Evolutionary conservation across 768 basidiomycete species (phyloP).

Genomic region (Xerocomus potaroensis): DNA sequence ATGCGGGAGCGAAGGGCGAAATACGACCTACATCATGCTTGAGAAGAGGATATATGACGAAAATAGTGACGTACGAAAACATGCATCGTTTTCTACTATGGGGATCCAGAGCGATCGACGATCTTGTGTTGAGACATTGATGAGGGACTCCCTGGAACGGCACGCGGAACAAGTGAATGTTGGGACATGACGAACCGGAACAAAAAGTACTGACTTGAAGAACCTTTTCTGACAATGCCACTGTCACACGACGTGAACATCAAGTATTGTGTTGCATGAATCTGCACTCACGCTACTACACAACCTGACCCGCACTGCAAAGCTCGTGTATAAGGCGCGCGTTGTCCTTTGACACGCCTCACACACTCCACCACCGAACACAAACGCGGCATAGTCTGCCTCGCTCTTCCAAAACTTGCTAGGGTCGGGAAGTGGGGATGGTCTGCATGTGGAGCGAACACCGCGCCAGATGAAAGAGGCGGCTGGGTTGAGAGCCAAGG

Average conservation of each 20-base stretch:
- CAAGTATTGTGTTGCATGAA: not conserved
- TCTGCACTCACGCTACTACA: conserved; percentile 37
- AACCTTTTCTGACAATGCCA: conserved; percentile 17
- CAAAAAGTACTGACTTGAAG: conserved; percentile 11
- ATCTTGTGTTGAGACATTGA: not conserved
- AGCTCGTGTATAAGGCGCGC: conserved; percentile 41
- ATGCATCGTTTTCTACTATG: conserved; percentile 16
- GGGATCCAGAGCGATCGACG: conserved; percentile 17
- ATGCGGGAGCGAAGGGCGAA: not conserved
- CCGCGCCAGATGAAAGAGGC: conserved; percentile 57
- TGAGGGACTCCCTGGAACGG: conserved; percentile 12
- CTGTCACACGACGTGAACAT: conserved; percentile 8
- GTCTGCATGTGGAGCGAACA: conserved; percentile 38
- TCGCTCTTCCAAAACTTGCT: conserved; percentile 41
- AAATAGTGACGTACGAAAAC: conserved; percentile 18
- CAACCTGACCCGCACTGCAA: conserved; percentile 42
- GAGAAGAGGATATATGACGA: not conserved
- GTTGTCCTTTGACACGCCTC: conserved; percentile 47
- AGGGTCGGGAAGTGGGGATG: conserved; percentile 40
- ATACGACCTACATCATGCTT: conserved; percentile 1
- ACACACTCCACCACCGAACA: conserved; percentile 57
- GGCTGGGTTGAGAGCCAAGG: conserved; percentile 41
- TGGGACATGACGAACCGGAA: not conserved
- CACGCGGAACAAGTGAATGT: not conserved
- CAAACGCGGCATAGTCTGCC: conserved; percentile 55